Percentiles rank a stretch among this genome's conserved stretches.
Evolutionary conservation across 2,329 filamentous ascomycete species (phyloP).

Genomic region (Berkeleyomyces basicola): DNA sequence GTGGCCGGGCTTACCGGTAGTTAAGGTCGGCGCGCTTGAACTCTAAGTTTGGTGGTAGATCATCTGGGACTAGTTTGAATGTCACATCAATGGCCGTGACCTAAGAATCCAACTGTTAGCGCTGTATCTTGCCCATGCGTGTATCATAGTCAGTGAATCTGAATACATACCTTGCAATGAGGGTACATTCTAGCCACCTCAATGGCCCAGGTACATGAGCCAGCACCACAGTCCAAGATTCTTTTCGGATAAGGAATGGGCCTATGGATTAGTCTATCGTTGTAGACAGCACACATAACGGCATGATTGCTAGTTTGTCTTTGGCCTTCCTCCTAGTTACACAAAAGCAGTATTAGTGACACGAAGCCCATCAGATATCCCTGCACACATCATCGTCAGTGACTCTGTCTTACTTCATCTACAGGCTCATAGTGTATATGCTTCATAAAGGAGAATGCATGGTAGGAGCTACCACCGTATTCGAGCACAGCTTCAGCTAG

Average conservation of each 20-base stretch:
- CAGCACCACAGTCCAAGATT: slow-evolving; percentile 11
- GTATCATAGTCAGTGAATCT: neutral
- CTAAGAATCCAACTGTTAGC: neutral
- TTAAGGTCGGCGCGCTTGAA: slow-evolving; percentile 61
- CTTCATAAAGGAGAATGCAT: neutral
- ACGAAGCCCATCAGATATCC: neutral
- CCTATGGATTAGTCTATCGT: neutral
- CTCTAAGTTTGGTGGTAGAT: slow-evolving; percentile 48
- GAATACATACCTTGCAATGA: neutral
- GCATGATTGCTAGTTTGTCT: neutral
- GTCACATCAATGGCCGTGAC: slow-evolving; percentile 5
- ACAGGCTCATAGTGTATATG: slow-evolving; percentile 9
- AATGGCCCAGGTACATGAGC: slow-evolving; percentile 8
- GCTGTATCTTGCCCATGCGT: neutral
- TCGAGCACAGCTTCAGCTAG: neutral
- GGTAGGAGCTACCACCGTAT: neutral
- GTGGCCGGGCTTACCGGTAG: slow-evolving; percentile 29
- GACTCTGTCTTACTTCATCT: slow-evolving; percentile 2
- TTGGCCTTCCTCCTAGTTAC: neutral
- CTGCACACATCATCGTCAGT: neutral
- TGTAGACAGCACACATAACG: slow-evolving; percentile 3
- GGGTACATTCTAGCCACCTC: neutral
- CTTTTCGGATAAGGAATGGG: neutral
- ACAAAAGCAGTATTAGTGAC: neutral
- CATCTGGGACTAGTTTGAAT: slow-evolving; percentile 34